Conservation (phyloP, 805 yeast genomes). For the Candida sanyiensis region DNA sequence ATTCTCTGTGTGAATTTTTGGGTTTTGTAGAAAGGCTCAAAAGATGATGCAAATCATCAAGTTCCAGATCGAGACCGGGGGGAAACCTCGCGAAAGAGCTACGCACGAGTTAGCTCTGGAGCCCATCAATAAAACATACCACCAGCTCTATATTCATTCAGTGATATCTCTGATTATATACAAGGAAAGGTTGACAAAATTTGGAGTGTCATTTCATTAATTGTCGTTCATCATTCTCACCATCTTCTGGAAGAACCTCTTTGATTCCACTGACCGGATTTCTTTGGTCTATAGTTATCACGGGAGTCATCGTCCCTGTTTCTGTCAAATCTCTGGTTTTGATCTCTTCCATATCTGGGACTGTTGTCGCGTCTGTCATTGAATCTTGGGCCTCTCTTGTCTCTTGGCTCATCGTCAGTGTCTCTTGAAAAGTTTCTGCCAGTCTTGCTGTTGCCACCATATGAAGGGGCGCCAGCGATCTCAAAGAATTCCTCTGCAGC, state of each 20-base stretch:
- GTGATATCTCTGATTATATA: no score
- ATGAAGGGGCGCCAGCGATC: constrained; percentile 1
- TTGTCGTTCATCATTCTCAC: neutral
- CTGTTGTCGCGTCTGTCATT: neutral
- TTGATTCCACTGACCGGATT: neutral
- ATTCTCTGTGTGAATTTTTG: no score
- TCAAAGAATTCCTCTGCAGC: constrained; percentile 20
- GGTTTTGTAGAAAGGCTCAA: no score
- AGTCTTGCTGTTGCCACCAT: neutral
- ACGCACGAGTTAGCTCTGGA: no score
- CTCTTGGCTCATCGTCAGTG: constrained; percentile 3
- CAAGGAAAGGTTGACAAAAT: no score
- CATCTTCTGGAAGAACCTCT: constrained; percentile 3
- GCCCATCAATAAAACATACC: no score
- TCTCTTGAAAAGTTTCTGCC: neutral
- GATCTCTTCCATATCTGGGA: no score
- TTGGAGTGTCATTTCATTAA: neutral
- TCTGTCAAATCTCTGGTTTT: constrained; percentile 3
- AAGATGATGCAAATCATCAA: no score
- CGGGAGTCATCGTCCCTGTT: constrained; percentile 2
- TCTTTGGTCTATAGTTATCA: neutral
- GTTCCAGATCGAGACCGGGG: no score
- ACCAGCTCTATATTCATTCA: no score
- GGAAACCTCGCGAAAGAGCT: no score
- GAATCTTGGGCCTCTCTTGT: constrained; percentile 1